Percentiles rank a stretch among this genome's conserved stretches.
These are phyloP conservation scores for Scedosporium aurantiacum DNA, from an alignment of 2,329 filamentous ascomycete species.

Conservation along the genomic window DNA sequence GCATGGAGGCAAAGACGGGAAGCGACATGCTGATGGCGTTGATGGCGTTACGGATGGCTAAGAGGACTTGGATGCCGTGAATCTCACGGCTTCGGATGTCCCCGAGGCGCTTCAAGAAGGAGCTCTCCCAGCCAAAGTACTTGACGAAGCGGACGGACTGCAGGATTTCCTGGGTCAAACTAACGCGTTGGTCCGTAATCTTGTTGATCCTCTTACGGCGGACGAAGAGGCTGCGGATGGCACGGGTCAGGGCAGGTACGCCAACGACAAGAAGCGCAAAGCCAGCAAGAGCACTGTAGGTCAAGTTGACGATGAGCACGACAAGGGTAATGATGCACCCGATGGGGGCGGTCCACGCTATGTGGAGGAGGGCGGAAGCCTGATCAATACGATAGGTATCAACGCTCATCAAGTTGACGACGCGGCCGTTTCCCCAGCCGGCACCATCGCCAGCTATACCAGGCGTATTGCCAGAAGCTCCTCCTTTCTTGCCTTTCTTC, in stretches of 20 bases:
- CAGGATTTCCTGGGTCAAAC: conserved; percentile 83
- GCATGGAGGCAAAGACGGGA: conserved; percentile 89
- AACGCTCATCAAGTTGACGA: conserved; percentile 89
- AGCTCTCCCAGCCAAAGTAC: conserved; percentile 89
- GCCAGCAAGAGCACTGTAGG: conserved; percentile 80
- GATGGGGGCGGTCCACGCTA: conserved; percentile 80
- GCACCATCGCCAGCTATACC: conserved; percentile 56
- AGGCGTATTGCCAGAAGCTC: conserved; percentile 24
- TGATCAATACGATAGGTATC: conserved; percentile 90
- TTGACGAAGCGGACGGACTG: conserved; percentile 91
- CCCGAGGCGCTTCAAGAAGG: conserved; percentile 67
- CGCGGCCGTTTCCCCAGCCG: conserved; percentile 87
- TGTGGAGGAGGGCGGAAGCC: conserved; percentile 78
- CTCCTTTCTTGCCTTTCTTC: conserved; percentile 28
- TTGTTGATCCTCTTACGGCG: conserved; percentile 78
- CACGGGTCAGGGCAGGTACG: conserved; percentile 64
- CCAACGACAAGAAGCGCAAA: conserved; percentile 72
- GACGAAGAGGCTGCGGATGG: conserved; percentile 65
- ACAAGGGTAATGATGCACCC: conserved; percentile 67
- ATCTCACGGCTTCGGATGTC: conserved; percentile 70
- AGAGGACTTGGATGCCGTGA: conserved; percentile 66
- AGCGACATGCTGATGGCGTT: conserved; percentile 75
- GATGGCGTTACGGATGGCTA: conserved; percentile 77
- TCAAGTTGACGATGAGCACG: conserved; percentile 75
- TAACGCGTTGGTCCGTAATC: conserved; percentile 84